Percentiles rank a stretch among this genome's conserved stretches.
phyloP scores from a whole-genome alignment of 352 stramenopile species.

The Globisporangium irregulare region DNA sequence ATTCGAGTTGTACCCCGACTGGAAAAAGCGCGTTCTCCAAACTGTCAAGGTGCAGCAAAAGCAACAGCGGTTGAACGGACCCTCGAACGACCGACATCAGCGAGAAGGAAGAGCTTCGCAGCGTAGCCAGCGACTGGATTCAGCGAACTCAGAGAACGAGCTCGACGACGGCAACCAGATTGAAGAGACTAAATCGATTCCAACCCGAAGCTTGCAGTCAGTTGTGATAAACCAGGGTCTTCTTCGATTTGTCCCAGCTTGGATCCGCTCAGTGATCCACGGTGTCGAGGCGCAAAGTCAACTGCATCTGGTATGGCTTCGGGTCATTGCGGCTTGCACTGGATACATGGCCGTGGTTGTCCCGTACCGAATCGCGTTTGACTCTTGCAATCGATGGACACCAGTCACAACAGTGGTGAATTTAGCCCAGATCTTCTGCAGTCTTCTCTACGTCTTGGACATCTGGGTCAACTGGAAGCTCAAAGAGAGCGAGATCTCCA shows the following conservation, averaged over 20 bases:
- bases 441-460: slow-evolving; percentile 38
- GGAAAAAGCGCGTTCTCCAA: slow-evolving; percentile 50
- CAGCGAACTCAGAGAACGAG: not conserved
- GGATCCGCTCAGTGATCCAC: slow-evolving; percentile 11
- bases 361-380: slow-evolving; percentile 52
- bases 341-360: slow-evolving; percentile 41
- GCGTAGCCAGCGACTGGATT: not conserved
- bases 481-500: slow-evolving; percentile 34
- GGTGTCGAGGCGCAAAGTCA: slow-evolving; percentile 39
- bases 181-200: slow-evolving; percentile 1
- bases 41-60: slow-evolving; percentile 45
- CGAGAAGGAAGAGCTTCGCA: not conserved
- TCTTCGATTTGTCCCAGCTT: slow-evolving; percentile 4
- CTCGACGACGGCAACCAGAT: not conserved
- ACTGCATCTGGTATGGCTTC: slow-evolving; percentile 44
- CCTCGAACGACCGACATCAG: slow-evolving; percentile 10
- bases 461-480: slow-evolving; percentile 59
- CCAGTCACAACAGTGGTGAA: slow-evolving; percentile 16
- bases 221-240: slow-evolving; percentile 7
- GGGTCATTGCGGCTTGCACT: slow-evolving; percentile 30
- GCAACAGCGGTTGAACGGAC: slow-evolving; percentile 26
- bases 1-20: slow-evolving; percentile 45
- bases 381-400: slow-evolving; percentile 34
- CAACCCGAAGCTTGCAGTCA: not conserved
- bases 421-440: slow-evolving; percentile 33